Evolutionary conservation across 768 basidiomycete species (phyloP).

Genomic region (Agrocybe chaxingu): DNA sequence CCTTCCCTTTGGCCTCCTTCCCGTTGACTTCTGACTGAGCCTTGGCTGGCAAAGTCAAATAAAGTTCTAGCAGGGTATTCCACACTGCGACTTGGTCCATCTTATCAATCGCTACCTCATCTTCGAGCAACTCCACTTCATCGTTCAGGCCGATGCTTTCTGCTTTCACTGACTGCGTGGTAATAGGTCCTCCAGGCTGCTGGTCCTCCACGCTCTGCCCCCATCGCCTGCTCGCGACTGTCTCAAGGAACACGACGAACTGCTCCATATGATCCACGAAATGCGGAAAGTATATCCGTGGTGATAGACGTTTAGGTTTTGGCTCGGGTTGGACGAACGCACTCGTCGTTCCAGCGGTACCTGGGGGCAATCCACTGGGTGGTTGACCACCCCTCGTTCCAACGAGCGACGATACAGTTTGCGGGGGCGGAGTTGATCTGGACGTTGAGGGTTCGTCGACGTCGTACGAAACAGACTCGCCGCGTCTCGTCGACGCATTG

Average conservation of each 20-base stretch:
- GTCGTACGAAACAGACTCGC: conserved; percentile 26
- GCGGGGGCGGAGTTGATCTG: conserved; percentile 30
- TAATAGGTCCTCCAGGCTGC: conserved; percentile 19
- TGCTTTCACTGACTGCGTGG: too few species aligned
- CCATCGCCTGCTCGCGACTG: conserved; percentile 79
- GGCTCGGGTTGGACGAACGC: conserved; percentile 17
- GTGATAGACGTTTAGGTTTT: conserved; percentile 63
- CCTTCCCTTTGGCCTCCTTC: conserved; percentile 8
- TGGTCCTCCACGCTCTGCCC: conserved; percentile 59
- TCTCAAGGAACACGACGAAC: conserved; percentile 87
- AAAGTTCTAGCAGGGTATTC: conserved; percentile 95
- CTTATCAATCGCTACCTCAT: conserved; percentile 47
- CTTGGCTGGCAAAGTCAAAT: conserved; percentile 54
- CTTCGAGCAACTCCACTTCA: conserved; percentile 19
- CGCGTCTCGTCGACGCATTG: conserved; percentile 28
- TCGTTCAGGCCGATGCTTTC: not conserved
- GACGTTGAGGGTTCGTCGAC: conserved; percentile 29
- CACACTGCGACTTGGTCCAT: conserved; percentile 82
- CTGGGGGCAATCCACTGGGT: not conserved
- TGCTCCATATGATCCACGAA: conserved; percentile 86
- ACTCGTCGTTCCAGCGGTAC: conserved; percentile 1
- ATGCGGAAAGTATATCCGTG: conserved; percentile 86
- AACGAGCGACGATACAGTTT: conserved; percentile 10
- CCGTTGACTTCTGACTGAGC: not conserved
- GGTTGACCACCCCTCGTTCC: not conserved